These are phyloP conservation scores for Morella rubra DNA, from an alignment of 306 rosid species.

Conservation along the genomic window DNA sequence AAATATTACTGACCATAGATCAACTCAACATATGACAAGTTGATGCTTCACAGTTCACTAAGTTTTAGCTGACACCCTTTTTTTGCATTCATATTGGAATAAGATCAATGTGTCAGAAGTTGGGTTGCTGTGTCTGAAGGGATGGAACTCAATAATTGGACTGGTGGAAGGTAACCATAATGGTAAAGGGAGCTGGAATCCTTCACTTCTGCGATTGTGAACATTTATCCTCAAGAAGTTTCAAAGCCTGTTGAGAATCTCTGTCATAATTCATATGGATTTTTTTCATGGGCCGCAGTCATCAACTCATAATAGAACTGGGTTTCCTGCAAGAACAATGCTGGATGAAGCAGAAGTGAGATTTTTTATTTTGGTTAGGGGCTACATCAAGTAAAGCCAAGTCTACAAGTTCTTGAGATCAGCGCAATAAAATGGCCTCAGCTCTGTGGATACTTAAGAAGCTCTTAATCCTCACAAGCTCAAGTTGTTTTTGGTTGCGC, in stretches of 20 bases:
- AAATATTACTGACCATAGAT: no score
- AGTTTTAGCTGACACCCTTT: not conserved
- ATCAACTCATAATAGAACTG: not conserved
- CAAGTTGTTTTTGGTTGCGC: not conserved
- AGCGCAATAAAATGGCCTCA: not conserved
- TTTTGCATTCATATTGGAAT: not conserved
- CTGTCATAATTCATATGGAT: not conserved
- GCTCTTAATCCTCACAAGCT: not conserved
- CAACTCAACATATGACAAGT: not conserved
- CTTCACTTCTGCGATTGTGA: not conserved
- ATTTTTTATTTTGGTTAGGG: not conserved
- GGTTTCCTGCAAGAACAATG: not conserved
- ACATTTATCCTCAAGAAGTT: not conserved
- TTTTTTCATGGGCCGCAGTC: not conserved
- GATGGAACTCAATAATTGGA: not conserved
- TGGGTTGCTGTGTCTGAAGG: not conserved
- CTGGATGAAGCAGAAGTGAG: slow-evolving; percentile 3
- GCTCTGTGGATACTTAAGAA: not conserved
- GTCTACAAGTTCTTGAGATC: not conserved
- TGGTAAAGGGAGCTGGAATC: not conserved
- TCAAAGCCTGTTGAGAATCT: not conserved
- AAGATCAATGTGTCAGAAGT: not conserved
- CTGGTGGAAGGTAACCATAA: not conserved
- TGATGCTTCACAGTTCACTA: not conserved
- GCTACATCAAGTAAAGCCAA: not conserved